These are phyloP conservation scores for Apiotrichum sp. DNA, from an alignment of 1,284 basidiomycete genomes.

Conservation along the genomic window DNA sequence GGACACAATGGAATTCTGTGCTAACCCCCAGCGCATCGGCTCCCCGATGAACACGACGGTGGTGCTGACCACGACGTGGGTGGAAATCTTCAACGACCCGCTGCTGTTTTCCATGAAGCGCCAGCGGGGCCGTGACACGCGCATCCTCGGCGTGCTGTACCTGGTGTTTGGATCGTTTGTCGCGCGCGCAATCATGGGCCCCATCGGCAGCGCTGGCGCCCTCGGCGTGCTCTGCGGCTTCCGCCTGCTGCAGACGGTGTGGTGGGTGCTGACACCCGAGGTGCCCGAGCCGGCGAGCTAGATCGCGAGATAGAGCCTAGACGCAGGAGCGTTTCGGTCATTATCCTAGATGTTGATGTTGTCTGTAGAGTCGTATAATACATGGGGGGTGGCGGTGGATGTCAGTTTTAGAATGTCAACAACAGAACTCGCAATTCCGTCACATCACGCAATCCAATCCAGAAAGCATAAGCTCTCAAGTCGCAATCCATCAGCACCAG, in stretches of 20 bases:
- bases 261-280: constrained; percentile 50
- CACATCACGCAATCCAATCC: too few relatives aligned
- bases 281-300: not conserved
- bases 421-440: too few relatives aligned
- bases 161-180: constrained; percentile 70
- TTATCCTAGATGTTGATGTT: too few relatives aligned
- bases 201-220: constrained; percentile 36
- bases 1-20: too few relatives aligned
- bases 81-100: constrained; percentile 74
- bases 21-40: constrained; percentile 50
- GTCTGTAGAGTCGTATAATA: too few relatives aligned
- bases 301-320: too few relatives aligned
- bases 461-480: too few relatives aligned
- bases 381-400: too few relatives aligned
- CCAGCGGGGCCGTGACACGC: constrained; percentile 64
- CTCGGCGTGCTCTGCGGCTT: constrained; percentile 61
- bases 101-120: constrained; percentile 55
- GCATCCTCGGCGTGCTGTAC: constrained; percentile 58
- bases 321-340: too few relatives aligned
- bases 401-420: too few relatives aligned
- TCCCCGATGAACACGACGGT: constrained; percentile 60
- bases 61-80: constrained; percentile 70
- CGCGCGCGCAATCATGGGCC: constrained; percentile 60
- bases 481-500: too few relatives aligned
- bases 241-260: constrained; percentile 58